phyloP scores from a whole-genome alignment of 495 filamentous ascomycete species.

The Corynascus novoguineensis region DNA sequence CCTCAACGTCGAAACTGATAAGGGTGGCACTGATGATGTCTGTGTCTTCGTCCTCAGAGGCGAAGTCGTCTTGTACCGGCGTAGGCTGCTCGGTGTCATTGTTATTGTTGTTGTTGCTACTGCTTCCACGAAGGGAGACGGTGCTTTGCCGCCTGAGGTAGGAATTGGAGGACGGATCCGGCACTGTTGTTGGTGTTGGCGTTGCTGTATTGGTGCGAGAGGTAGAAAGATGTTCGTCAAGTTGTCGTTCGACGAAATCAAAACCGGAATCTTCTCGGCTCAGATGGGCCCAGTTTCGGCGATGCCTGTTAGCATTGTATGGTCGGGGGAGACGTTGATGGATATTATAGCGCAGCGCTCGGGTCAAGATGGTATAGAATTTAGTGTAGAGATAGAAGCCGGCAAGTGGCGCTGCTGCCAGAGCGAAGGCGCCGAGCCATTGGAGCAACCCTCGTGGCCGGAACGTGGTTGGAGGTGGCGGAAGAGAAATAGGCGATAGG shows the following conservation, averaged over 20 bases:
- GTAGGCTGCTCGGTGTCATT: neutral
- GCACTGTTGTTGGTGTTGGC: neutral
- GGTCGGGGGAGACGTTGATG: conserved; percentile 17
- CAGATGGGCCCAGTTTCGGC: neutral
- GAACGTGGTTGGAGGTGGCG: conserved; percentile 28
- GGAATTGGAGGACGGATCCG: neutral
- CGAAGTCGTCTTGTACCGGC: conserved; percentile 29
- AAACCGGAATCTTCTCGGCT: neutral
- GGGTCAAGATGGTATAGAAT: conserved; percentile 8
- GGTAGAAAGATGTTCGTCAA: neutral
- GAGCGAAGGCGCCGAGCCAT: conserved; percentile 31
- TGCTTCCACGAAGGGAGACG: conserved; percentile 13
- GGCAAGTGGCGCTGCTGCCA: conserved; percentile 33
- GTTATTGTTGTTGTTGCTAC: neutral
- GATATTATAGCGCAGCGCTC: conserved; percentile 15
- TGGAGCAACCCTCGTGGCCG: conserved; percentile 16
- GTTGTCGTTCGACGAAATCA: neutral
- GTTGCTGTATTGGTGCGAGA: neutral
- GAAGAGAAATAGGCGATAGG: conserved; percentile 41
- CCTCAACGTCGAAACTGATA: conserved; percentile 54
- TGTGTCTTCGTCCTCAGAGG: conserved; percentile 46
- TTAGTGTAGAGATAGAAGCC: conserved; percentile 27
- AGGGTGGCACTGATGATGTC: conserved; percentile 46
- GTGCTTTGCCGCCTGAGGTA: conserved; percentile 31
- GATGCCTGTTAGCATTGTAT: conserved; percentile 12